Conservation (phyloP, 192 early-diverging fungal genomes). For the Rhizophagus clarus region DNA sequence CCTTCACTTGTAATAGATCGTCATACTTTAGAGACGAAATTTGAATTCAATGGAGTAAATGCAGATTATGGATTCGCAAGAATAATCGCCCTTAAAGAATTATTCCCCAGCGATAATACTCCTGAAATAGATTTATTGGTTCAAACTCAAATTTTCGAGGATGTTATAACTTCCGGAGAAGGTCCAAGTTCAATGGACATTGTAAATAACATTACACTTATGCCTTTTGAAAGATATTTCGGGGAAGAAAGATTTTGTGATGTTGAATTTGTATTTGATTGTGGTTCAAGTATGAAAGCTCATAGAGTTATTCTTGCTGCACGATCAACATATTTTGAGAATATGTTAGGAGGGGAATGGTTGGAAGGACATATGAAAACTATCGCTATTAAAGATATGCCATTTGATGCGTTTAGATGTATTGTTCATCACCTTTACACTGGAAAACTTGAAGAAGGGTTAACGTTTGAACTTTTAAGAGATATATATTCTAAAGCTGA, state of each 20-base stretch:
- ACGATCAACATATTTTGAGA: conserved; percentile 21
- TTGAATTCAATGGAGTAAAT: conserved; percentile 9
- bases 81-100: background rate
- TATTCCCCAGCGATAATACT: conserved; percentile 5
- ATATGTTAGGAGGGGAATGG: conserved; percentile 15
- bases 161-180: background rate
- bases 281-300: conserved; percentile 12
- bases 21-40: background rate
- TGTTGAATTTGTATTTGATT: conserved; percentile 24
- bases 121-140: conserved; percentile 15
- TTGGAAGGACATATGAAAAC: conserved; percentile 14
- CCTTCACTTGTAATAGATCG: background rate
- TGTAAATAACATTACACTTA: background rate
- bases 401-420: conserved; percentile 4
- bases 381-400: conserved; percentile 1
- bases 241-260: conserved; percentile 11
- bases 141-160: background rate
- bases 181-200: background rate
- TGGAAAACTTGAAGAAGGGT: background rate
- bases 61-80: background rate
- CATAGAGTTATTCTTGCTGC: conserved; percentile 15
- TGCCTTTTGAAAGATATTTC: background rate
- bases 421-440: conserved; percentile 23
- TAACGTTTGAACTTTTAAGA: background rate
- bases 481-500: conserved; percentile 23